Evolutionary conservation across 2,329 filamentous ascomycete species (phyloP).

Genomic region (Zymoseptoria brevis): DNA sequence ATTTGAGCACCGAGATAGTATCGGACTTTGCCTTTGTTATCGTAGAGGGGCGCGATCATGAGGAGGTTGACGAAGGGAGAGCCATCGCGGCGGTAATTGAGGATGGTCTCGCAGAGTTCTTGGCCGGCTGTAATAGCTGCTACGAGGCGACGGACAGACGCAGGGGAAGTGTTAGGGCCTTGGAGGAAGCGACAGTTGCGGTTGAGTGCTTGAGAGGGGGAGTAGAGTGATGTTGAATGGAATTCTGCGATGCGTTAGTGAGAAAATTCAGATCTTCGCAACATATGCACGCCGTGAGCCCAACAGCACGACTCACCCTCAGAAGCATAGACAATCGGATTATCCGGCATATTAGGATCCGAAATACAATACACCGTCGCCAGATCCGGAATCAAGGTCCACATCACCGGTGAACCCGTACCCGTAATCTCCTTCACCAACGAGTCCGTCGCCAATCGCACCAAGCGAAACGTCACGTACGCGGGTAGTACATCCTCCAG

Average conservation of each 20-base stretch:
- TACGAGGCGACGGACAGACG: constrained; percentile 30
- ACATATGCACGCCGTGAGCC: background rate
- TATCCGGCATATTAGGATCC: constrained; percentile 37
- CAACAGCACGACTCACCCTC: constrained; percentile 24
- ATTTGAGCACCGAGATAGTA: constrained; percentile 36
- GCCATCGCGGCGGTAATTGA: constrained; percentile 38
- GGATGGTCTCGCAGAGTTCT: constrained; percentile 36
- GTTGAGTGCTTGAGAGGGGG: constrained; percentile 36
- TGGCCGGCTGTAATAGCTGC: constrained; percentile 32
- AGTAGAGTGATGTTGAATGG: constrained; percentile 38
- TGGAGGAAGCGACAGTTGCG: constrained; percentile 40
- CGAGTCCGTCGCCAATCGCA: constrained; percentile 34
- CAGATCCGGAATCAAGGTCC: constrained; percentile 34
- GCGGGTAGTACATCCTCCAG: constrained; percentile 36
- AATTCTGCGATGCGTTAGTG: constrained; percentile 30
- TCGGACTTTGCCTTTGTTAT: constrained; percentile 34
- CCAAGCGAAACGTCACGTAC: constrained; percentile 36
- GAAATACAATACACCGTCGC: constrained; percentile 41
- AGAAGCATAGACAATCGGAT: constrained; percentile 40
- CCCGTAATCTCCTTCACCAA: constrained; percentile 39
- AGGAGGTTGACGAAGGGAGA: constrained; percentile 36
- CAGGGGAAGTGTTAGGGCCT: constrained; percentile 32
- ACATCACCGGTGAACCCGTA: constrained; percentile 33
- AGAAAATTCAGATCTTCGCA: background rate
- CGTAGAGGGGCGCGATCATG: constrained; percentile 34